Percentiles rank a stretch among this genome's conserved stretches.
Conservation (phyloP, 441 rosid genomes). For the Jatropha podagrica region DNA sequence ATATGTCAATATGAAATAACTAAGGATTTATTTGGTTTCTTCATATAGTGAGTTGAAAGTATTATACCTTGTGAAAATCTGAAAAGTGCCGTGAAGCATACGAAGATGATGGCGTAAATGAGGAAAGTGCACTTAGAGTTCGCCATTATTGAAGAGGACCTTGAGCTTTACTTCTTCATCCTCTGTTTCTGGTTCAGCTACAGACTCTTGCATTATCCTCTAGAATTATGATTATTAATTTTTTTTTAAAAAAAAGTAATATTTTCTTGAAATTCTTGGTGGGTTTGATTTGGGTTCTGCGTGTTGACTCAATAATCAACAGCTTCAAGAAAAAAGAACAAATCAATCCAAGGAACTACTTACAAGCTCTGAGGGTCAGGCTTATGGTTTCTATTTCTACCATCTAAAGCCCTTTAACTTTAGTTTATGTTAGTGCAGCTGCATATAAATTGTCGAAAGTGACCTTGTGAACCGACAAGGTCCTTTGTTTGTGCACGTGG, state of each 20-base stretch:
- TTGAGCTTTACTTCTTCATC: slow-evolving; percentile 45
- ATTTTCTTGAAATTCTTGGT: not conserved
- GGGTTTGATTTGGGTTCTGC: slow-evolving; percentile 19
- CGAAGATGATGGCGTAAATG: slow-evolving; percentile 28
- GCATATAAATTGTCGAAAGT: not conserved
- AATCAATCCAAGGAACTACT: slow-evolving; percentile 12
- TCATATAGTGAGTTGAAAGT: not conserved
- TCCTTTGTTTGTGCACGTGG: not conserved
- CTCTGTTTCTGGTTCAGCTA: slow-evolving; percentile 48
- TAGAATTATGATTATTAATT: not conserved
- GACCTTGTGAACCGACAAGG: slow-evolving; percentile 14
- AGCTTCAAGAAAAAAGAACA: slow-evolving; percentile 6
- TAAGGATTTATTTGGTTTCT: slow-evolving; percentile 4
- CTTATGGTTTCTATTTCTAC: not conserved
- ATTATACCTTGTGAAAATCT: slow-evolving; percentile 34
- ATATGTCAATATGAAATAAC: not conserved
- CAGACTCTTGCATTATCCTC: slow-evolving; percentile 77
- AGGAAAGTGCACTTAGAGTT: slow-evolving; percentile 41
- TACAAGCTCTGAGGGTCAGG: not conserved
- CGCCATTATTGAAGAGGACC: slow-evolving; percentile 60
- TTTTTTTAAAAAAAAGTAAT: not conserved
- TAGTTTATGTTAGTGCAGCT: not conserved
- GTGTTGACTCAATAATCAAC: slow-evolving; percentile 22
- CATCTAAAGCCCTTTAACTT: not conserved
- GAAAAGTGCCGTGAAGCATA: slow-evolving; percentile 26